A percentile compares a stretch with the other conserved stretches of the same genome.
These are phyloP conservation scores for Coemansia sp. DNA, from an alignment of 192 early-diverging fungal genomes.

Conservation along the genomic window DNA sequence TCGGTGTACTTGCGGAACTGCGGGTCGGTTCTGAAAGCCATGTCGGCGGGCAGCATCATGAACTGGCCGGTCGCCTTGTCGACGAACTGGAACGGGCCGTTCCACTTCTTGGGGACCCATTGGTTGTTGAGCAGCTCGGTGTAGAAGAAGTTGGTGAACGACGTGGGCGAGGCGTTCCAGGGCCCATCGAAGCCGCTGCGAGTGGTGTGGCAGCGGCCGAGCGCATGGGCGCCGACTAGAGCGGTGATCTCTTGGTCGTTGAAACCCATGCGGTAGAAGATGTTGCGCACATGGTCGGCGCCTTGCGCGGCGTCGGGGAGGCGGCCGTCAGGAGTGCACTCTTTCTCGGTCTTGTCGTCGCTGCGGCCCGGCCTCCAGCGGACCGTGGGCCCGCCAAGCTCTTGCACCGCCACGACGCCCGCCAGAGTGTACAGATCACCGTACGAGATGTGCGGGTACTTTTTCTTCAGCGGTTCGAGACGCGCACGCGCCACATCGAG, in stretches of 20 bases:
- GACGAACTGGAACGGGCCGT: slow-evolving; percentile 82
- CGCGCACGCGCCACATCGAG: slow-evolving; percentile 68
- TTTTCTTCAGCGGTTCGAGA: slow-evolving; percentile 73
- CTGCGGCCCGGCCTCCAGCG: slow-evolving; percentile 72
- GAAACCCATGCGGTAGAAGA: slow-evolving; percentile 84
- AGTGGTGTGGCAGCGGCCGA: slow-evolving; percentile 74
- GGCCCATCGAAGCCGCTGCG: slow-evolving; percentile 81
- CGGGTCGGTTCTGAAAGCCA: slow-evolving; percentile 65
- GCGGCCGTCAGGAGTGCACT: slow-evolving; percentile 71
- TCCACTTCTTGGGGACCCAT: slow-evolving; percentile 82
- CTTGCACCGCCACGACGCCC: slow-evolving; percentile 74
- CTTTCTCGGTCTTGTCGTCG: slow-evolving; percentile 40
- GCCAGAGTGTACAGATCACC: slow-evolving; percentile 82
- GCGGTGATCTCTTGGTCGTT: slow-evolving; percentile 82
- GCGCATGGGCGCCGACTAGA: slow-evolving; percentile 71
- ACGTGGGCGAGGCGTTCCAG: slow-evolving; percentile 86
- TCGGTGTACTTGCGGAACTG: slow-evolving; percentile 75
- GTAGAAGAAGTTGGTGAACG: slow-evolving; percentile 88
- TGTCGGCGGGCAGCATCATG: slow-evolving; percentile 75
- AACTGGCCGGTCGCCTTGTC: slow-evolving; percentile 70
- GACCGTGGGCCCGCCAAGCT: slow-evolving; percentile 73
- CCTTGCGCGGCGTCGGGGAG: slow-evolving; percentile 73
- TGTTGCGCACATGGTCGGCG: slow-evolving; percentile 66
- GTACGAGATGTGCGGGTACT: slow-evolving; percentile 81
- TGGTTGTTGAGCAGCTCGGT: slow-evolving; percentile 73